A percentile compares a stretch with the other conserved stretches of the same genome.
Evolutionary conservation across 2,329 filamentous ascomycete genomes (phyloP).

Genomic region (Diplodia intermedia): DNA sequence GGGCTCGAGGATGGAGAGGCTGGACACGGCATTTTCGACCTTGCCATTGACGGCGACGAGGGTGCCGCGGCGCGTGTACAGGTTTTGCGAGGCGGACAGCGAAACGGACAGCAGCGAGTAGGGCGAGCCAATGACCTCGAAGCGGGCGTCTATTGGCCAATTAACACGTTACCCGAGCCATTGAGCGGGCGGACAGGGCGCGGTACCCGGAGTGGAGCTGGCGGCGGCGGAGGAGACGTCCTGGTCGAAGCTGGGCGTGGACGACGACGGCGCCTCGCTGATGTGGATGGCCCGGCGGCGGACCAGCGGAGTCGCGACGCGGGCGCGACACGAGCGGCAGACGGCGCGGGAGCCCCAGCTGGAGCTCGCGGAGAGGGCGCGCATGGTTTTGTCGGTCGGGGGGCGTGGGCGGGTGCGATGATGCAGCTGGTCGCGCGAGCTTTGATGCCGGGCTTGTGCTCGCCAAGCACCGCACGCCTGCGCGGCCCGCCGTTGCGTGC

Average conservation of each 20-base stretch:
- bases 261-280: conserved; percentile 52
- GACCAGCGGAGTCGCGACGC: conserved; percentile 35
- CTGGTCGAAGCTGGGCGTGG: conserved; percentile 49
- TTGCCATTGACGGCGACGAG: conserved; percentile 90
- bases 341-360: conserved; percentile 23
- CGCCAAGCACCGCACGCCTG: conserved; percentile 22
- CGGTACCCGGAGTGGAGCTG: conserved; percentile 30
- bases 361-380: conserved; percentile 29
- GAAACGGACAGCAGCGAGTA: conserved; percentile 94
- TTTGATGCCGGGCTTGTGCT: conserved; percentile 9
- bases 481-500: conserved; percentile 28
- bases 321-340: conserved; percentile 33
- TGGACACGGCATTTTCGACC: conserved; percentile 88
- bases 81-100: conserved; percentile 88
- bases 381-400: conserved; percentile 23
- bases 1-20: conserved; percentile 84
- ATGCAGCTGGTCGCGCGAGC: conserved; percentile 11
- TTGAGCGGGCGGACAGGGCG: conserved; percentile 17
- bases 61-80: conserved; percentile 91
- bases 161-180: conserved; percentile 14
- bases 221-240: conserved; percentile 28
- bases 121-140: conserved; percentile 89
- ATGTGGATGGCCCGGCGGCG: conserved; percentile 53
- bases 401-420: conserved; percentile 13
- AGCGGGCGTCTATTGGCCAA: conserved; percentile 75